Percentiles rank a stretch among this genome's conserved stretches.
phyloP scores from a whole-genome alignment of 306 rosid species.

The Leucaena leucocephala region DNA sequence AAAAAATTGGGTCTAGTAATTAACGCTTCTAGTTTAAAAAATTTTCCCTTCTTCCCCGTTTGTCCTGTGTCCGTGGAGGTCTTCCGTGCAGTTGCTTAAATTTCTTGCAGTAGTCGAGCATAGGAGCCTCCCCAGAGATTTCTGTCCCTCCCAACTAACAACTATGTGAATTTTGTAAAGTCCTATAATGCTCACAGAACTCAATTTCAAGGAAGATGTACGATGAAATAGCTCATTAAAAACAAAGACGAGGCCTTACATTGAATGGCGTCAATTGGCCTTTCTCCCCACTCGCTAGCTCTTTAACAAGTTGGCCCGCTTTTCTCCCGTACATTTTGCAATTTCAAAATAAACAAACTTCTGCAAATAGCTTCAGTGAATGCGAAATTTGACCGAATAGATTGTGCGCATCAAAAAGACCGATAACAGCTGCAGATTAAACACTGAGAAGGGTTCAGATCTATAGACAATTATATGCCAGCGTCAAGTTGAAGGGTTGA shows the following conservation, averaged over 20 bases:
- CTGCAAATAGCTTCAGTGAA: background rate
- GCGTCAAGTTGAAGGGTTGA: background rate
- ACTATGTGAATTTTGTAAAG: background rate
- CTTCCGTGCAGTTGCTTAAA: background rate
- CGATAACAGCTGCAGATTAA: background rate
- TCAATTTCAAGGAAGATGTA: background rate
- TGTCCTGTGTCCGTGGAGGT: background rate
- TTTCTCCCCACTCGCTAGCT: constrained; percentile 64
- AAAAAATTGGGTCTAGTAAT: background rate
- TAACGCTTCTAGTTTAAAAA: background rate
- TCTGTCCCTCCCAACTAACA: background rate
- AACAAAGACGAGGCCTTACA: constrained; percentile 41
- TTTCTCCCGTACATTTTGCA: constrained; percentile 76
- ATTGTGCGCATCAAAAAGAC: background rate
- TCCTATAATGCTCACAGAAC: background rate
- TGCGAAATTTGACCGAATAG: constrained; percentile 16
- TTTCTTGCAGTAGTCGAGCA: background rate
- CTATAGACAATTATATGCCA: background rate
- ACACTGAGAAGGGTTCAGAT: background rate
- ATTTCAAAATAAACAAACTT: background rate
- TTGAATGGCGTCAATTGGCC: constrained; percentile 73
- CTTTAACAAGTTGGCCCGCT: constrained; percentile 78
- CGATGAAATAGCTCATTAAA: background rate
- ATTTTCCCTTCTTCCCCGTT: background rate
- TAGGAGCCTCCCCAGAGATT: background rate